Conservation (phyloP, 495 filamentous ascomycete species). For the Tuber brumale region DNA sequence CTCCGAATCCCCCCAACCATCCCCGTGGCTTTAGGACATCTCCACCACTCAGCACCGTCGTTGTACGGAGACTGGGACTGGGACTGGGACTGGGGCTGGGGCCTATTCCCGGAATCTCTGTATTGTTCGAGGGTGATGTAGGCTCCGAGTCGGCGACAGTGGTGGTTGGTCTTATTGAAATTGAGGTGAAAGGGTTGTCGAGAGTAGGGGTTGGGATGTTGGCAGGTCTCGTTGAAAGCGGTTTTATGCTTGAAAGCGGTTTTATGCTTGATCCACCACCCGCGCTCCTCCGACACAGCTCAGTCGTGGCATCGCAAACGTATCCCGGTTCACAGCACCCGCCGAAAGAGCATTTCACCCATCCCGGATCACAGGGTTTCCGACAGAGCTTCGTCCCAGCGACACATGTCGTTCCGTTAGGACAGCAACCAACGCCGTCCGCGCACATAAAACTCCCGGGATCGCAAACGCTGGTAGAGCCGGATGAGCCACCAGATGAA, state of each 20-base stretch:
- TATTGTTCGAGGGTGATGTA: not conserved
- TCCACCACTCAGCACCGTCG: not conserved
- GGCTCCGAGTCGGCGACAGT: not conserved
- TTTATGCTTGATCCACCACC: not conserved
- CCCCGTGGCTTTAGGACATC: not conserved
- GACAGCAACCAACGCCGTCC: slow-evolving; percentile 12
- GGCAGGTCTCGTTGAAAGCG: not conserved
- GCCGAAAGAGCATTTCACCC: slow-evolving; percentile 7
- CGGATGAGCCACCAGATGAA: no score
- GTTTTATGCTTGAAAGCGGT: not conserved
- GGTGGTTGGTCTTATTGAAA: not conserved
- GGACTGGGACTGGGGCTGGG: not conserved
- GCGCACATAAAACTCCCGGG: slow-evolving; percentile 1
- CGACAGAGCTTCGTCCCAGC: slow-evolving; percentile 4
- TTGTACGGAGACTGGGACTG: not conserved
- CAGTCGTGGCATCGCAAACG: not conserved
- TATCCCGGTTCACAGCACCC: slow-evolving; percentile 18
- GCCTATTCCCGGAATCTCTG: not conserved
- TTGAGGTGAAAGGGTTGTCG: not conserved
- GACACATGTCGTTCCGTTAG: slow-evolving; percentile 15
- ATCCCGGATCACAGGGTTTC: not conserved
- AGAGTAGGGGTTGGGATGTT: not conserved
- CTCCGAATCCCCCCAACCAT: not conserved
- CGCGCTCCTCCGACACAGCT: slow-evolving; percentile 1
- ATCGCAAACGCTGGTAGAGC: not conserved